These are phyloP conservation scores for Zymoseptoria pseudotritici DNA, from an alignment of 2,329 filamentous ascomycete genomes.

Conservation along the genomic window DNA sequence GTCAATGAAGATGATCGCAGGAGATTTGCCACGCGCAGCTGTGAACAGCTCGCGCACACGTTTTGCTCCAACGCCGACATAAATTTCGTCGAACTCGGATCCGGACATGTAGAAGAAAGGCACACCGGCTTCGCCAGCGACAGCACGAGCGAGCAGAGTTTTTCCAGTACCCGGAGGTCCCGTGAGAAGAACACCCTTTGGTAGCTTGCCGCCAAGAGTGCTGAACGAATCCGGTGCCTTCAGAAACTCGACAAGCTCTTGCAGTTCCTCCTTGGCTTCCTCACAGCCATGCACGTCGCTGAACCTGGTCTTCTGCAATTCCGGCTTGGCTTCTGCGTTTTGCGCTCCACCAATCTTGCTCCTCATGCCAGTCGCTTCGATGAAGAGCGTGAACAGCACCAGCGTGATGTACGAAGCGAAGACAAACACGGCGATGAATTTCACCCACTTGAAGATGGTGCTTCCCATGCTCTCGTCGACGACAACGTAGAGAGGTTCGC, in stretches of 20 bases:
- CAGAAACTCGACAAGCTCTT: slow-evolving; percentile 93
- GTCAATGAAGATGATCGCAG: slow-evolving; percentile 91
- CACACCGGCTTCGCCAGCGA: slow-evolving; percentile 92
- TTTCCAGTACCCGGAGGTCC: slow-evolving; percentile 97
- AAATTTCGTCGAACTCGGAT: slow-evolving; percentile 96
- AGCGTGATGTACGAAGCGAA: slow-evolving; percentile 73
- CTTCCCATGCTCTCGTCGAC: slow-evolving; percentile 81
- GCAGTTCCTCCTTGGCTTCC: slow-evolving; percentile 95
- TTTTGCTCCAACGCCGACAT: slow-evolving; percentile 94
- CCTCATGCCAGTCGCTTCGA: slow-evolving; percentile 72
- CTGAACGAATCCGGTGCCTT: slow-evolving; percentile 90
- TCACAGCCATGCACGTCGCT: slow-evolving; percentile 93
- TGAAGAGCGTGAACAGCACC: slow-evolving; percentile 69
- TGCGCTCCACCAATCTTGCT: slow-evolving; percentile 67
- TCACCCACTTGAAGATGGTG: slow-evolving; percentile 82
- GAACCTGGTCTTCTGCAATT: slow-evolving; percentile 87
- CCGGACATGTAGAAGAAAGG: slow-evolving; percentile 99
- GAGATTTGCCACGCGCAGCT: slow-evolving; percentile 75
- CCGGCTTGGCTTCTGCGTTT: slow-evolving; percentile 80
- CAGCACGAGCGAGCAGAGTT: slow-evolving; percentile 87
- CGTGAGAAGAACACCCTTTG: slow-evolving; percentile 91
- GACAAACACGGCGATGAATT: slow-evolving; percentile 72
- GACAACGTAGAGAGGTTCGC: slow-evolving; percentile 86
- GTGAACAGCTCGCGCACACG: slow-evolving; percentile 89
- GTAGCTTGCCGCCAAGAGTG: slow-evolving; percentile 88